These are phyloP conservation scores for Scedosporium dehoogii DNA, from an alignment of 2,329 filamentous ascomycete genomes.

Conservation along the genomic window DNA sequence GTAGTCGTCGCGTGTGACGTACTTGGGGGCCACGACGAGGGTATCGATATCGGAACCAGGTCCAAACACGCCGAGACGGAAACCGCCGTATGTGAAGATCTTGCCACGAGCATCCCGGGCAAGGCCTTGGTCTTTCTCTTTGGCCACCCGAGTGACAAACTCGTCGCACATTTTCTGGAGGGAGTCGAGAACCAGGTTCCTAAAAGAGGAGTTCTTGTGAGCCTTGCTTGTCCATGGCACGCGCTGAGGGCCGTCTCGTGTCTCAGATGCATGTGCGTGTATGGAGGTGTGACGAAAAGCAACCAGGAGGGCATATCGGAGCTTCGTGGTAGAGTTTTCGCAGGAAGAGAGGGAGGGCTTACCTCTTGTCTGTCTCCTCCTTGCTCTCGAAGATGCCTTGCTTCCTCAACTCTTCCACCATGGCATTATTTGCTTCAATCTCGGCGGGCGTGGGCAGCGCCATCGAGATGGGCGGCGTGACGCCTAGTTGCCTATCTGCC, in stretches of 20 bases:
- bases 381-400: slow-evolving; percentile 88
- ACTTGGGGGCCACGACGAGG: slow-evolving; percentile 81
- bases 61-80: slow-evolving; percentile 84
- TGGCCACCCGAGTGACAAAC: slow-evolving; percentile 76
- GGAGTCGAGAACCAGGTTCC: slow-evolving; percentile 62
- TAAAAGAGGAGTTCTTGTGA: slow-evolving; percentile 21
- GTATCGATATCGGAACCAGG: slow-evolving; percentile 98
- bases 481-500: slow-evolving; percentile 34
- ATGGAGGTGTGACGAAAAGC: background rate
- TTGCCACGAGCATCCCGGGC: slow-evolving; percentile 81
- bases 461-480: slow-evolving; percentile 76
- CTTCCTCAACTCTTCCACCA: slow-evolving; percentile 74
- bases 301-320: no score
- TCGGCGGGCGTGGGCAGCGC: slow-evolving; percentile 68
- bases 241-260: background rate
- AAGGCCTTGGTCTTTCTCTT: slow-evolving; percentile 58
- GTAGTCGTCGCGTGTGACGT: slow-evolving; percentile 82
- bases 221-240: background rate
- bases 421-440: slow-evolving; percentile 62
- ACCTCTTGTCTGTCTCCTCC: slow-evolving; percentile 78
- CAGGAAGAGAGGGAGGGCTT: slow-evolving; percentile 12
- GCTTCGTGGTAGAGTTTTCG: no score
- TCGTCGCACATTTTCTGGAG: slow-evolving; percentile 74
- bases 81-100: slow-evolving; percentile 94
- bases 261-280: no score